Evolutionary conservation across 78 protist genomes (phyloP).

Genomic region (Bigelowiella natans): DNA sequence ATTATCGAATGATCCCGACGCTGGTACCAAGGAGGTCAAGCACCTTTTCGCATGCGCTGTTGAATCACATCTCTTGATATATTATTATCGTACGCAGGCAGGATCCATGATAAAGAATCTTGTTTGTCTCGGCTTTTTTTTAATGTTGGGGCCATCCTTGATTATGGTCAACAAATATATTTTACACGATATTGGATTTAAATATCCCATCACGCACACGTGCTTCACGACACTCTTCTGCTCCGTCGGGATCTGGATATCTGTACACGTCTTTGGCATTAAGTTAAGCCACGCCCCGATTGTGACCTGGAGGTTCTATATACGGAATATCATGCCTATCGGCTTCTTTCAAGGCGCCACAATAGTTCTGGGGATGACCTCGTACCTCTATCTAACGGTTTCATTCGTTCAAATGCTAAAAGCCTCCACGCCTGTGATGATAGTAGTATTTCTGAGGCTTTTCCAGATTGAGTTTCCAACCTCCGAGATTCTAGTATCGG

Average conservation of each 20-base stretch:
- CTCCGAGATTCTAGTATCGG: neutral
- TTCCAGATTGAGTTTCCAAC: neutral
- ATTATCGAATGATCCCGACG: no score
- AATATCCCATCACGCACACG: neutral
- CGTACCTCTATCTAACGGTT: constrained; percentile 13
- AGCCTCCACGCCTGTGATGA: neutral
- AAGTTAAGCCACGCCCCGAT: neutral
- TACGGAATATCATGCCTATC: neutral
- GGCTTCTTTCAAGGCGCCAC: neutral
- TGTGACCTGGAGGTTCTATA: neutral
- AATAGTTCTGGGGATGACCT: neutral
- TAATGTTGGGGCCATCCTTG: neutral
- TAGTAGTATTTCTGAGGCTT: neutral
- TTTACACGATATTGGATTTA: neutral
- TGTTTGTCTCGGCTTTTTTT: neutral
- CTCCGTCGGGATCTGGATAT: neutral
- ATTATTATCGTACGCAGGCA: no score
- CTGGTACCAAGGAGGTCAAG: no score
- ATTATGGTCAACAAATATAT: neutral
- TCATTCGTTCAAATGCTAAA: constrained; percentile 31
- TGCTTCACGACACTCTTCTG: neutral
- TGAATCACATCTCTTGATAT: no score
- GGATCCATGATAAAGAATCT: neutral
- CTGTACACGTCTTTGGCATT: neutral
- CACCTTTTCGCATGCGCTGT: no score